Conservation (phyloP, 2,329 filamentous ascomycete genomes). For the Huntiella moniliformis region DNA sequence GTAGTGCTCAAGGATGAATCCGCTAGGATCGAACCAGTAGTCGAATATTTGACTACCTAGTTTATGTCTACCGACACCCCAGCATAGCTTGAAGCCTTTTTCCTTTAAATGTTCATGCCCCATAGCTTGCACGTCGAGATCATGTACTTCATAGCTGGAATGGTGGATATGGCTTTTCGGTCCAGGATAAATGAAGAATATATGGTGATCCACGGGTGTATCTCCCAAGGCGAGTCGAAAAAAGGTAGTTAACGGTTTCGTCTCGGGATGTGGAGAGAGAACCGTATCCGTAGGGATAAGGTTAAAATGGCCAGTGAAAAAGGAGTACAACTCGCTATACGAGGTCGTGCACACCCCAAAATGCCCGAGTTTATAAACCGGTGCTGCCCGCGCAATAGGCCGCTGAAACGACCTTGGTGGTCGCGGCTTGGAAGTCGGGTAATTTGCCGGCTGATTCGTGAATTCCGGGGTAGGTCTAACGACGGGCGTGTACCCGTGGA, state of each 20-base stretch:
- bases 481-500: conserved; percentile 30
- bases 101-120: conserved; percentile 50
- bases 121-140: conserved; percentile 51
- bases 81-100: conserved; percentile 44
- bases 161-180: conserved; percentile 42
- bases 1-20: conserved; percentile 51
- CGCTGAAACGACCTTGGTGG: conserved; percentile 28
- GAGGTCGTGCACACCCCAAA: conserved; percentile 35
- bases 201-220: conserved; percentile 30
- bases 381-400: conserved; percentile 27
- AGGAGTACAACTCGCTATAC: conserved; percentile 29
- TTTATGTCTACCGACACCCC: conserved; percentile 54
- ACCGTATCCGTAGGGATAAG: conserved; percentile 27
- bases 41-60: conserved; percentile 50
- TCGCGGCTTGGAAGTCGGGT: conserved; percentile 24
- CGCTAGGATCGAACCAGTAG: conserved; percentile 32
- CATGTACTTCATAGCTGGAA: conserved; percentile 49
- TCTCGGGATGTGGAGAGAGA: conserved; percentile 15
- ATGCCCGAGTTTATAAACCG: conserved; percentile 35
- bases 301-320: conserved; percentile 32
- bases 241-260: conserved; percentile 24
- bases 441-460: conserved; percentile 27
- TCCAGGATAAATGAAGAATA: conserved; percentile 31
- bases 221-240: conserved; percentile 26
- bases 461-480: conserved; percentile 20